phyloP scores from a whole-genome alignment of 768 basidiomycete species.

The Leccinum pellstonianum region DNA sequence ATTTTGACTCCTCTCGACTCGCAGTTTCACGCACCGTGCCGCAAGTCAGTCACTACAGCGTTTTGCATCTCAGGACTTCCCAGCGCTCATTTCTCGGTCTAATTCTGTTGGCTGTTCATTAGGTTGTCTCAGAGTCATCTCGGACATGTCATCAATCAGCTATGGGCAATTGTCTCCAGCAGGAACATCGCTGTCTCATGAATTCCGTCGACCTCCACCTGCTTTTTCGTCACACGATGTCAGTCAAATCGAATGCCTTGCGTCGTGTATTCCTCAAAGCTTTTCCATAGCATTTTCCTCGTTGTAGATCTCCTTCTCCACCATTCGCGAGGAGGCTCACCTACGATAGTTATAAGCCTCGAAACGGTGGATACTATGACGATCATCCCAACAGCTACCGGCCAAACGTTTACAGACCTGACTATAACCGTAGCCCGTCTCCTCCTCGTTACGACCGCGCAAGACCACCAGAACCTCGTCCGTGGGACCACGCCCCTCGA shows the following conservation, averaged over 20 bases:
- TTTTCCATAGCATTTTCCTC: conserved; percentile 28
- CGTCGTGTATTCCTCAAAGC: conserved; percentile 19
- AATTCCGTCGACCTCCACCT: conserved; percentile 29
- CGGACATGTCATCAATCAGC: conserved; percentile 28
- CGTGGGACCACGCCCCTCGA: conserved; percentile 46
- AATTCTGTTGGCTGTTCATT: conserved; percentile 9
- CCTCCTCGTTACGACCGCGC: conserved; percentile 49
- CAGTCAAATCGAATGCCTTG: conserved; percentile 26
- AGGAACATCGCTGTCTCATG: conserved; percentile 23
- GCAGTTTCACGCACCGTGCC: conserved; percentile 7
- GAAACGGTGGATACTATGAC: conserved; percentile 39
- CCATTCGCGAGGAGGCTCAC: conserved; percentile 42
- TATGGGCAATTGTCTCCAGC: conserved; percentile 29
- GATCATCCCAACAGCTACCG: conserved; percentile 44
- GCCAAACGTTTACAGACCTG: conserved; percentile 38
- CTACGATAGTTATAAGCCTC: conserved; percentile 54
- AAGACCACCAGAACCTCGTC: conserved; percentile 40
- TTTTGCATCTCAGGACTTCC: conserved; percentile 5
- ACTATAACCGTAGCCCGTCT: conserved; percentile 48
- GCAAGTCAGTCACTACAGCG: conserved; percentile 1
- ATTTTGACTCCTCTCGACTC: conserved; percentile 3
- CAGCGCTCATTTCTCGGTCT: conserved; percentile 4
- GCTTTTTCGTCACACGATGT: conserved; percentile 32
- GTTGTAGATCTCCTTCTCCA: conserved; percentile 52
- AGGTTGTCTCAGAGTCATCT: conserved; percentile 2